Conservation (phyloP, 306 rosid species). For the Medicago ruthenica region DNA sequence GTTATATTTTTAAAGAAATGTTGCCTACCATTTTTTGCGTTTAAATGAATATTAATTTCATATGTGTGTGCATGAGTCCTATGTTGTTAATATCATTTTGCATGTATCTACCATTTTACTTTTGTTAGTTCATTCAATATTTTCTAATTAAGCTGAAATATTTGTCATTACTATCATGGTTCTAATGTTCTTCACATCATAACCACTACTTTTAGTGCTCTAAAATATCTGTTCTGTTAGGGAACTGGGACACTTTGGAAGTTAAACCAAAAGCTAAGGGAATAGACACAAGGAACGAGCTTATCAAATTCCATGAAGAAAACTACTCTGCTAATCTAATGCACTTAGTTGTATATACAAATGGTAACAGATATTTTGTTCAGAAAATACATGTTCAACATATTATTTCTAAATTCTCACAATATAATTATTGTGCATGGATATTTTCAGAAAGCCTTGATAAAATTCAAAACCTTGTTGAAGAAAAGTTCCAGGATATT, state of each 20-base stretch:
- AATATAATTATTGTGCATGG: constrained; percentile 24
- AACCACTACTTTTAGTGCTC: constrained; percentile 25
- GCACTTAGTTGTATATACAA: constrained; percentile 82
- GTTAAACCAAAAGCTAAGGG: constrained; percentile 88
- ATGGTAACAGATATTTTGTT: constrained; percentile 57
- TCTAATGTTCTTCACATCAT: constrained; percentile 30
- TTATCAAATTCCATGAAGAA: constrained; percentile 75
- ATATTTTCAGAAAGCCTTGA: constrained; percentile 76
- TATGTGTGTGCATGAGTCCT: constrained; percentile 3
- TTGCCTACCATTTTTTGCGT: constrained; percentile 11
- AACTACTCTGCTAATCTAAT: constrained; percentile 90
- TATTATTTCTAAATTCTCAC: constrained; percentile 23
- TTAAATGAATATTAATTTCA: constrained; percentile 17
- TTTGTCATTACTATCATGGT: background rate
- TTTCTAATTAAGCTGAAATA: constrained; percentile 32
- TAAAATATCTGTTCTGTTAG: constrained; percentile 49
- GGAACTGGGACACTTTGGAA: constrained; percentile 96
- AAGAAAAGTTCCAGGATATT: constrained; percentile 79
- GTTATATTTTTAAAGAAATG: constrained; percentile 6
- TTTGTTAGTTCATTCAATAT: constrained; percentile 8
- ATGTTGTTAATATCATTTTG: constrained; percentile 33
- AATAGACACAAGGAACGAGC: constrained; percentile 82
- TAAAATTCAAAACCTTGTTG: constrained; percentile 79
- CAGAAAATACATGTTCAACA: constrained; percentile 9
- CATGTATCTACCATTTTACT: background rate